Evolutionary conservation across 345 rosid species (phyloP).

Genomic region (Pistacia atlantica): DNA sequence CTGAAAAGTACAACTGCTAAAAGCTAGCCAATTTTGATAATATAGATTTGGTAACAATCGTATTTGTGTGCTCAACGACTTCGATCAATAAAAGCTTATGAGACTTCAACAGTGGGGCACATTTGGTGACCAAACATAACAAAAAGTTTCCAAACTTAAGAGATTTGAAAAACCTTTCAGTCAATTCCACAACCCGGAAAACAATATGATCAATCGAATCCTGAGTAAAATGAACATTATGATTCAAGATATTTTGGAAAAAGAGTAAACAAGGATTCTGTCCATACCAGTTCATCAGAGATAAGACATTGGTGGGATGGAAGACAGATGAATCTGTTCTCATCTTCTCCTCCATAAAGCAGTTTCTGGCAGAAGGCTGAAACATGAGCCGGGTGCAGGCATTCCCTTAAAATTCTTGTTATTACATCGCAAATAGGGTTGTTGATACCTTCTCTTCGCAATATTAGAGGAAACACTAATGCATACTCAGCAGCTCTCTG

Average conservation of each 20-base stretch:
- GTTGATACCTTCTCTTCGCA: slow-evolving; percentile 64
- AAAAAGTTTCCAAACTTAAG: slow-evolving; percentile 73
- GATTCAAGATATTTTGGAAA: slow-evolving; percentile 62
- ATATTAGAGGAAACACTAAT: slow-evolving; percentile 50
- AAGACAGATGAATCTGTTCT: slow-evolving; percentile 47
- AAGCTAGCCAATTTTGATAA: slow-evolving; percentile 55
- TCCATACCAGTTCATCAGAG: slow-evolving; percentile 64
- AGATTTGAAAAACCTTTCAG: slow-evolving; percentile 53
- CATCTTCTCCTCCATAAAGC: slow-evolving; percentile 50
- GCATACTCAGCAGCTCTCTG: slow-evolving; percentile 68
- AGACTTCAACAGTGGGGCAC: slow-evolving; percentile 42
- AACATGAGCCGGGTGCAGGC: slow-evolving; percentile 76
- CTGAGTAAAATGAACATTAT: slow-evolving; percentile 55
- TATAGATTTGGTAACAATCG: slow-evolving; percentile 65
- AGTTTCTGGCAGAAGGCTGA: slow-evolving; percentile 73
- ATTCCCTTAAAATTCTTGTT: slow-evolving; percentile 61
- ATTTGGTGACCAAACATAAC: slow-evolving; percentile 56
- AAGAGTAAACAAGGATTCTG: slow-evolving; percentile 59
- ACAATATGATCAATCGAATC: slow-evolving; percentile 62
- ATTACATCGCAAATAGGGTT: slow-evolving; percentile 54
- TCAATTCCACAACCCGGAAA: slow-evolving; percentile 32
- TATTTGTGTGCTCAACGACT: slow-evolving; percentile 61
- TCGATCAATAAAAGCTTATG: slow-evolving; percentile 53
- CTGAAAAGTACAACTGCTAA: slow-evolving; percentile 28
- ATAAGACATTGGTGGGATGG: slow-evolving; percentile 59